phyloP scores from a whole-genome alignment of 2,329 filamentous ascomycete species.

The Penicillium sp. region DNA sequence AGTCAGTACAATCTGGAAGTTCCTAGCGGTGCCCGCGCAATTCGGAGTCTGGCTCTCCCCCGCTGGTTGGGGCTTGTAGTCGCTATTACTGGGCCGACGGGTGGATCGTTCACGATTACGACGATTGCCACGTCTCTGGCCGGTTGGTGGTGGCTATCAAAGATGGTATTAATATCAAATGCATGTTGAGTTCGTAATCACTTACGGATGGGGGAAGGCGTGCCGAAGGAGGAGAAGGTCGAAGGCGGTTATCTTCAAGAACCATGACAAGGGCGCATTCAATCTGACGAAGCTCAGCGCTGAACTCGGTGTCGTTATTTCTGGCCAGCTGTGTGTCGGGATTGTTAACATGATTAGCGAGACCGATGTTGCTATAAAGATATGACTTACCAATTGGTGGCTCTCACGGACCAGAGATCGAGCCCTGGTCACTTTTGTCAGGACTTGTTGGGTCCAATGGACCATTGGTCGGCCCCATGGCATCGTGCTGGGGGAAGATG shows the following conservation, averaged over 20 bases:
- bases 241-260: background rate
- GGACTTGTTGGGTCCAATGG: background rate
- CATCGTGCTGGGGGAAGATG: background rate
- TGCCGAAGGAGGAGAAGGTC: background rate
- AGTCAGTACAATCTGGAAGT: background rate
- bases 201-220: background rate
- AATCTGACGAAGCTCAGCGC: background rate
- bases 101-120: background rate
- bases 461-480: too few relatives aligned
- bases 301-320: background rate
- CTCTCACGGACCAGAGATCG: background rate
- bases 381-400: background rate
- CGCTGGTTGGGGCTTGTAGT: background rate
- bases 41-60: background rate
- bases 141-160: background rate
- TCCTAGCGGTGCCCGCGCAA: background rate
- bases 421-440: background rate
- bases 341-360: background rate
- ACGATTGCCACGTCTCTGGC: background rate
- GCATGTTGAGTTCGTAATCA: background rate
- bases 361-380: background rate
- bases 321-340: background rate
- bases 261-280: background rate
- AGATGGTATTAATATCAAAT: background rate
- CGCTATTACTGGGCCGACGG: background rate